These are phyloP conservation scores for Halophytophthora polymorphica DNA, from an alignment of 352 stramenopile genomes.

Conservation along the genomic window DNA sequence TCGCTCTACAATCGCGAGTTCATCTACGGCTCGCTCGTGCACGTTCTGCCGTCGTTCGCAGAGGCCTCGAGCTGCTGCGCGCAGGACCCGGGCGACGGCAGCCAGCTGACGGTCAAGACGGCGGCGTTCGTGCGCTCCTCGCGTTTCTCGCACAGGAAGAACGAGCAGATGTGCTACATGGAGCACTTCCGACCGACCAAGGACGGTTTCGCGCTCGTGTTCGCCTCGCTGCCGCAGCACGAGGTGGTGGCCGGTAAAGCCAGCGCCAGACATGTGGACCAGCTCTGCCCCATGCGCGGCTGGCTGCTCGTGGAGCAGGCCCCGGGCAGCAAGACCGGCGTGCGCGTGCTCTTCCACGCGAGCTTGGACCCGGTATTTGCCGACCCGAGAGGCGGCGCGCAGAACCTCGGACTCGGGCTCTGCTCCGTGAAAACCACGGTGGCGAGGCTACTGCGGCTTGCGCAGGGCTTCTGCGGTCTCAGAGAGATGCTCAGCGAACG, in stretches of 20 bases:
- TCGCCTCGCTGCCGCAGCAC: slow-evolving; percentile 20
- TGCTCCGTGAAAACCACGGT: slow-evolving; percentile 25
- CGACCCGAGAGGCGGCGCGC: slow-evolving; percentile 1
- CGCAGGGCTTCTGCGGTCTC: slow-evolving; percentile 27
- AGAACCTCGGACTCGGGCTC: slow-evolving; percentile 9
- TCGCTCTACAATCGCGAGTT: slow-evolving; percentile 38
- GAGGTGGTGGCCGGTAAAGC: slow-evolving; percentile 36
- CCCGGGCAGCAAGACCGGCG: slow-evolving; percentile 21
- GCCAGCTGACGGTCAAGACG: slow-evolving; percentile 30
- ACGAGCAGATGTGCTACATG: slow-evolving; percentile 37
- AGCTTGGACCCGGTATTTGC: slow-evolving; percentile 13
- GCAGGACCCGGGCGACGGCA: slow-evolving; percentile 4
- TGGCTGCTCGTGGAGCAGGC: slow-evolving; percentile 31
- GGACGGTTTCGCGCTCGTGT: slow-evolving; percentile 28
- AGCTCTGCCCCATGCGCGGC: slow-evolving; percentile 21
- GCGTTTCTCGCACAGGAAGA: slow-evolving; percentile 29
- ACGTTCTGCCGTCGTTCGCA: slow-evolving; percentile 12
- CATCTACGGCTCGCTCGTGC: slow-evolving; percentile 46
- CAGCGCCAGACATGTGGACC: slow-evolving; percentile 23
- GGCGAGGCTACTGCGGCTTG: slow-evolving; percentile 22
- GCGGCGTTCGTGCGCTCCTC: slow-evolving; percentile 28
- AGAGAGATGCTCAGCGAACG: slow-evolving; percentile 26
- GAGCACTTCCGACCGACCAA: slow-evolving; percentile 35
- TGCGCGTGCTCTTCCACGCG: slow-evolving; percentile 27
- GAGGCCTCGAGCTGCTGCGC: background rate